Evolutionary conservation across 768 basidiomycete genomes (phyloP), one percentile per base, ranked within the genome.

Genomic region (Amanita polypyramis): DNA sequence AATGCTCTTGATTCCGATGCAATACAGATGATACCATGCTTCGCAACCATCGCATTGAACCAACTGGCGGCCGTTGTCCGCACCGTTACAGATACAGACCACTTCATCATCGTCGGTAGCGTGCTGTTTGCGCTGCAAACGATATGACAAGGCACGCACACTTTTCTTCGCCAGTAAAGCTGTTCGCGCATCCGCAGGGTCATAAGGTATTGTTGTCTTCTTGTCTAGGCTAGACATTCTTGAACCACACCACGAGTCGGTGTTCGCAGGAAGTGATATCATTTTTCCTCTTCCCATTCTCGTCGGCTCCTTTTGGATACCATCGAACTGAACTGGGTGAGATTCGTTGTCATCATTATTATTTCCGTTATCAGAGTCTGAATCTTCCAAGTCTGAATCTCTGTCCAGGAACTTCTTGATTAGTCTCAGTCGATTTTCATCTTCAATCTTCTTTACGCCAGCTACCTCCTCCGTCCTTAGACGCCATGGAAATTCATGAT

Each of bases 11-110:
- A 91, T 83, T 44, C 85, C 87, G 32, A 91, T 80, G 62, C 88
- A 92, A 37, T 76, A 65, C 27, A 88, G 70, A 62, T 92, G 88
- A 58, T 84, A 90, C 88, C 88, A 92, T 12, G 70, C 80, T 58
- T 77, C 70, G 60, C 88, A 92, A 3, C 72, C 70, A 55, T 91
- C 87, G 54, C 88, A 92, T 56, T 89, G 88, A 27, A 91, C 89
- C 39, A 86, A 70, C 50, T 79, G 75, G n/a, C 81, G 68, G 3
- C 82, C 86, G 50, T 87, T 82, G 55, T 85, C 81, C 43, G 64
- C 68, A 14, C 79, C 81, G 36, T 67, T 63, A 58, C 87, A 90
- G 21, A 84, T 69, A 59, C 88, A 91, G 14, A 80, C 56, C 14
- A 72, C 62, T 41, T 76, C 74, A 4, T 74, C 74, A 9, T 66